Evolutionary conservation across 805 yeast genomes (phyloP), one percentile per base, ranked within the genome.

Genomic region (Nematodospora valgi): DNA sequence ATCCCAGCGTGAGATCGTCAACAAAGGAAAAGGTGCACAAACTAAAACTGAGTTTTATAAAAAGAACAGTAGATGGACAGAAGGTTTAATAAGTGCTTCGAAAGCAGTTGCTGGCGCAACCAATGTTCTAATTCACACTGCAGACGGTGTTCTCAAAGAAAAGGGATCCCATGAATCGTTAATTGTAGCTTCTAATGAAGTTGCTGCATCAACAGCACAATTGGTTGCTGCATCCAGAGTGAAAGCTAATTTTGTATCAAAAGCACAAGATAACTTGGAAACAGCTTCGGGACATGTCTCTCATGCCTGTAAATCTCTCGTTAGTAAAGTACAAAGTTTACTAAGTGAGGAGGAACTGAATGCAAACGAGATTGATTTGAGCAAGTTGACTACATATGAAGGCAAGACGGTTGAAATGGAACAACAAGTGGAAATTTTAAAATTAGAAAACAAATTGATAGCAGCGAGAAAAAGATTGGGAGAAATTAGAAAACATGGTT

Each of bases 11-110:
- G 96, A 87, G 58, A 86, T 87, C 52, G 91, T 82, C 5, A 72
- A 77, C 37, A 75, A 74, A 40, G 86, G 86, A 27, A 70, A 72
- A 39, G 91, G 91, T 3, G 57, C 78, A 0, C 77, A 72, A 30
- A 68, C 86, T 2, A 69, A 78, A 39, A 76, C 87, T 10, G 84
- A 83, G 29, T 87, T 82, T 56, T 88, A 88, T 62, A 84, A 82
- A 56, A 86, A 86, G 59, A 84, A 87, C 56, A 87, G 80, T 58
- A 73, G 91, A 49, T 87, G 96, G 96, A 86, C 96, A 0, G 95
- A 88, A 59, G 96, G 96, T 15, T 76, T 87, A 38, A 80, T 87
- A 20, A 83, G 94, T 40, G 96, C 96, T 12, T 86, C 95, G 1
- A 81, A 82, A 48, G 80, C 91, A 1, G 93, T 87, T 25, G 95